Conservation (phyloP, 352 stramenopile genomes). For the Phytophthora podocarpi region DNA sequence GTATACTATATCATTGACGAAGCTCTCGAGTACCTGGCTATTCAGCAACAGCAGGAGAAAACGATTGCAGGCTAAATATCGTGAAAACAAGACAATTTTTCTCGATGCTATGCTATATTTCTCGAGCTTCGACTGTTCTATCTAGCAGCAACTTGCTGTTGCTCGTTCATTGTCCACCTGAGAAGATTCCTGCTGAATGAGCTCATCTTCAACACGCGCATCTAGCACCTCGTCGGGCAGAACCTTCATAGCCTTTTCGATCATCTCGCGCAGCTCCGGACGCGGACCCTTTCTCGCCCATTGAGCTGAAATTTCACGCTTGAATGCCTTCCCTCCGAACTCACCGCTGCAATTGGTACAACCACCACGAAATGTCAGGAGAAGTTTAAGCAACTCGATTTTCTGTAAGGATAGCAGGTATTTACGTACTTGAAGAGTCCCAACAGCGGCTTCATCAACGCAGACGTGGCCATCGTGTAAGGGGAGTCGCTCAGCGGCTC, state of each 20-base stretch:
- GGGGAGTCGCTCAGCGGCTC: constrained; percentile 46
- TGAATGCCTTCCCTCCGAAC: constrained; percentile 81
- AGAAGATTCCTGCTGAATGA: constrained; percentile 25
- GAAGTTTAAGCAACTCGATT: not conserved
- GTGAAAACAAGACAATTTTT: too few relatives aligned
- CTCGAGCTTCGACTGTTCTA: not conserved
- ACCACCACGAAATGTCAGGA: constrained; percentile 3
- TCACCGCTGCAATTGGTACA: constrained; percentile 55
- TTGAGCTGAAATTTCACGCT: constrained; percentile 71
- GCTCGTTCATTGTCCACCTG: constrained; percentile 1
- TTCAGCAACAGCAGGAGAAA: constrained; percentile 29
- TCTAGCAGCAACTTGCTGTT: constrained; percentile 24
- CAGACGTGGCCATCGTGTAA: constrained; percentile 83
- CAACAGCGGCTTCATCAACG: constrained; percentile 81
- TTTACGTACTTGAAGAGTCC: constrained; percentile 73
- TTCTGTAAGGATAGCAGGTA: not conserved
- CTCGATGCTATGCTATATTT: constrained; percentile 30
- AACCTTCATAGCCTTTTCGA: constrained; percentile 71
- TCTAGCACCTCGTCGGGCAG: constrained; percentile 79
- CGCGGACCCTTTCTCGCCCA: constrained; percentile 70
- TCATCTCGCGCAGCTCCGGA: constrained; percentile 73
- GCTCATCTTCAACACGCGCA: constrained; percentile 65
- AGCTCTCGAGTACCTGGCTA: constrained; percentile 37
- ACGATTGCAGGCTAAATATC: constrained; percentile 10
- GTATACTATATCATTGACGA: constrained; percentile 69